Evolutionary conservation across 805 yeast genomes (phyloP), one percentile per base, ranked within the genome.

Genomic region (Candida ortonii): DNA sequence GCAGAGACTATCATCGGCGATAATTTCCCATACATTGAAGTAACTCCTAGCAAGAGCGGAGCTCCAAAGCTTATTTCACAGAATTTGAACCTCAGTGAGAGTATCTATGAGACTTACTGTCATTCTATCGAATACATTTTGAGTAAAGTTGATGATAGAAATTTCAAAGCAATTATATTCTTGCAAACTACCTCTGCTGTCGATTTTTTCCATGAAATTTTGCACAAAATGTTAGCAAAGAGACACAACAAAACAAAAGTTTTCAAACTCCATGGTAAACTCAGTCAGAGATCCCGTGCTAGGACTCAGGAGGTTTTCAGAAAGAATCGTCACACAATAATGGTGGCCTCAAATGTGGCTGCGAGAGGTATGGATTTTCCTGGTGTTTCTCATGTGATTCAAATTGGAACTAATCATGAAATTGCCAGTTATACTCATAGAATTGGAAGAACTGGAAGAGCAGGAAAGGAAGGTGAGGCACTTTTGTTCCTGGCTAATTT

Each of bases 331-430:
- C 42, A 59, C 18, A 84, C 86, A 36, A 55, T 89, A 28, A 68
- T 90, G 38, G 75, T 90, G 35, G 80, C 90, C 36, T 84, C 96
- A 6, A 95, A 88, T 62, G 97, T 90, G 39, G 94, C 89, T 42
- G 96, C 97, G 10, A 78, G 97, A 64, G 97, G 97, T 48, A 80
- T 90, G 82, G 97, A 90, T 66, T 85, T 90, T 71, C 93, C 89
- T 37, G 76, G 77, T 49, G 94, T 90, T 18, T 64, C 87, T 16
- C 85, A 86, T 55, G 97, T 90, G 33, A 65, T 84, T 49, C 97
- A 90, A 65, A 59, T 86, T 35, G 84, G 90, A 46, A 71, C 80
- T n/a, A 85, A 93, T 41, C 62, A 70, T 29, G 85, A 80, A 38
- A 62, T 78, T 16, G 76, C 89, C n/a, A 81, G 83, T 44, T 88